These are phyloP conservation scores for Pestalotiopsis sp. DNA, from an alignment of 2,329 filamentous ascomycete genomes.

Conservation along the genomic window DNA sequence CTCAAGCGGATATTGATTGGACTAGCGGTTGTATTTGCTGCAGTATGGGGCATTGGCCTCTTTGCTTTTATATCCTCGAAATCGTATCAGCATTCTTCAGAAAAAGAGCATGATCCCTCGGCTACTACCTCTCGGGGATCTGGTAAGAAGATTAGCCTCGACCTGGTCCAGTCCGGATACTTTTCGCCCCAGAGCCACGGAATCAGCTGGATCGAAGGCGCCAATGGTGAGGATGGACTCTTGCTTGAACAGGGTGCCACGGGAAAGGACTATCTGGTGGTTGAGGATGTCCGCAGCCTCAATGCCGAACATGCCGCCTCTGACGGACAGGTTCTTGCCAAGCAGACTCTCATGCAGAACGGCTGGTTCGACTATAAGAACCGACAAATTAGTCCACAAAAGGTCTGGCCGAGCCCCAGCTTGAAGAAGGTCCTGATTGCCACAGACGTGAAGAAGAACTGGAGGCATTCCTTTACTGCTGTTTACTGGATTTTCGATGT, in stretches of 20 bases:
- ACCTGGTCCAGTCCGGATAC: constrained; percentile 65
- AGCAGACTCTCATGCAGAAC: constrained; percentile 74
- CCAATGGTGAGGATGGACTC: constrained; percentile 78
- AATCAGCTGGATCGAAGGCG: constrained; percentile 76
- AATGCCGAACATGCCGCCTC: constrained; percentile 41
- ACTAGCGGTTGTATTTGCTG: constrained; percentile 58
- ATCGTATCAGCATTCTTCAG: constrained; percentile 63
- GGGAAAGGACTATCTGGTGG: constrained; percentile 75
- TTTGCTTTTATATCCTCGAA: constrained; percentile 66
- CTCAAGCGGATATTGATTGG: constrained; percentile 65
- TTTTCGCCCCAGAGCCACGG: constrained; percentile 65
- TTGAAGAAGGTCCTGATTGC: constrained; percentile 84
- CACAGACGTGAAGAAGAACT: constrained; percentile 72
- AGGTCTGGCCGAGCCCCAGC: constrained; percentile 76
- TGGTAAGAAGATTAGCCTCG: constrained; percentile 72
- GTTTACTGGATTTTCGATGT: constrained; percentile 94
- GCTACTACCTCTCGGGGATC: constrained; percentile 61
- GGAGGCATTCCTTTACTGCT: constrained; percentile 86
- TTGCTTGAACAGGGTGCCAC: constrained; percentile 69
- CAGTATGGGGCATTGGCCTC: constrained; percentile 69
- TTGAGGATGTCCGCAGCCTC: constrained; percentile 76
- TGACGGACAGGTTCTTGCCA: constrained; percentile 40
- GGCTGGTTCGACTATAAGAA: constrained; percentile 61
- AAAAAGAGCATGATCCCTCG: constrained; percentile 66
- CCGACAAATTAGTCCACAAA: constrained; percentile 53